phyloP scores from a whole-genome alignment of 2,329 filamentous ascomycete species.

The Pseudocercospora fuligena region DNA sequence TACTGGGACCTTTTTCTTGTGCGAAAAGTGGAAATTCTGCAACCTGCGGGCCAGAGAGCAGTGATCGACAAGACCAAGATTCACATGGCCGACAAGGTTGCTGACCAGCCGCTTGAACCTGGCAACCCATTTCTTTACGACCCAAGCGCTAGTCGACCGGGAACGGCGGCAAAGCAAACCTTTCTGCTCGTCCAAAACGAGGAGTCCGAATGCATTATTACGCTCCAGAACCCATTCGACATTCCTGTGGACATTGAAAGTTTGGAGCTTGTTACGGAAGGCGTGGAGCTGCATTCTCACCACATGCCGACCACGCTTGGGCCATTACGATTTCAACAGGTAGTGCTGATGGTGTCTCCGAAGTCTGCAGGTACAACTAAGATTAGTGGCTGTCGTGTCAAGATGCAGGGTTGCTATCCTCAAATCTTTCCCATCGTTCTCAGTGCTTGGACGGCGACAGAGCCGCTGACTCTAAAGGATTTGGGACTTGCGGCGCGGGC shows the following conservation, averaged over 20 bases:
- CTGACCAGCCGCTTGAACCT: slow-evolving; percentile 21
- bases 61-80: slow-evolving; percentile 33
- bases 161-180: slow-evolving; percentile 58
- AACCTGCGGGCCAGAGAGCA: slow-evolving; percentile 22
- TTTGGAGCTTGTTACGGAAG: slow-evolving; percentile 74
- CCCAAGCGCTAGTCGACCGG: slow-evolving; percentile 75
- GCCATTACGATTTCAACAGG: slow-evolving; percentile 79
- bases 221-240: slow-evolving; percentile 91
- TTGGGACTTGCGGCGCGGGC: slow-evolving; percentile 25
- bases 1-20: slow-evolving; percentile 98
- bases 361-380: slow-evolving; percentile 69
- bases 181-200: slow-evolving; percentile 79
- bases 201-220: slow-evolving; percentile 75
- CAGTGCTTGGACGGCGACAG: slow-evolving; percentile 73
- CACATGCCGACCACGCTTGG: slow-evolving; percentile 72
- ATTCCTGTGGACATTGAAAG: slow-evolving; percentile 89
- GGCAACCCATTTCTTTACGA: slow-evolving; percentile 92
- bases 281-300: slow-evolving; percentile 71
- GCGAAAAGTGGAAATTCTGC: slow-evolving; percentile 73
- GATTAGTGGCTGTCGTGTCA: slow-evolving; percentile 78
- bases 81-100: slow-evolving; percentile 19
- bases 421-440: slow-evolving; percentile 83
- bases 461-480: slow-evolving; percentile 73
- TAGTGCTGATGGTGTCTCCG: slow-evolving; percentile 73
- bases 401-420: slow-evolving; percentile 79